Base-by-base conservation (phyloP, 2,329 filamentous ascomycete genomes). In the Neospermospora avenae region DNA sequence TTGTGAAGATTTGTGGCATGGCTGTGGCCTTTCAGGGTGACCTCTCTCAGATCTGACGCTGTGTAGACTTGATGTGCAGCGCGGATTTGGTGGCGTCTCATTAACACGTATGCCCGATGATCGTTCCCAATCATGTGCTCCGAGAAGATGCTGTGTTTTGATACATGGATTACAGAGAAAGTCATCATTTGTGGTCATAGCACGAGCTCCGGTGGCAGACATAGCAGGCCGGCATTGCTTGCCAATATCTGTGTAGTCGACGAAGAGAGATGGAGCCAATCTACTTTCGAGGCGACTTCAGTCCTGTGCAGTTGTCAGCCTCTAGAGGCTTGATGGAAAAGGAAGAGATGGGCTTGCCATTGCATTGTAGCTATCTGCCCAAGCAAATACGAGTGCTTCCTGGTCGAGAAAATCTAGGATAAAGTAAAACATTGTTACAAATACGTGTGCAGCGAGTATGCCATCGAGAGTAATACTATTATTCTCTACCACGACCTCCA, bases 191-290 rank as follows among this genome's bases (percentile, higher is more conserved):
- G 82, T 83, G 66, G 85, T 76, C 83, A 87, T 86, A 64, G 73
- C 69, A 70, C 87, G 75, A 74, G 81, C 88, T n/a, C 86, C 82
- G 3, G 81, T 78, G 0, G 83, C 81, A 1, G 81, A 77, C 83
- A 87, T 86, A 53, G 79, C 77, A 52, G 83, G 80, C 84, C 84
- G 87, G 58, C 82, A 72, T 70, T 81, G 81, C 72, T 84, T 78
- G 55, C 84, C 79, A 73, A 87, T 83, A 42, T 81, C 79, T 54
- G 82, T 83, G 80, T 92, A 92, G 78, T 92, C 89, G 35, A 70
- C 67, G 20, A 66, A 60, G 0, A 71, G 61, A 16, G 57, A 62
- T 52, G 67, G 67, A 2, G 69, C 69, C 25, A 69, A 58, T 37
- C 69, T 69, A n/a, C 55, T 61, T 34, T 63, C 51, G 4, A 69